Percentiles rank a stretch among this genome's conserved stretches.
These are phyloP conservation scores for Inga laurina DNA, from an alignment of 306 rosid species.

Conservation along the genomic window DNA sequence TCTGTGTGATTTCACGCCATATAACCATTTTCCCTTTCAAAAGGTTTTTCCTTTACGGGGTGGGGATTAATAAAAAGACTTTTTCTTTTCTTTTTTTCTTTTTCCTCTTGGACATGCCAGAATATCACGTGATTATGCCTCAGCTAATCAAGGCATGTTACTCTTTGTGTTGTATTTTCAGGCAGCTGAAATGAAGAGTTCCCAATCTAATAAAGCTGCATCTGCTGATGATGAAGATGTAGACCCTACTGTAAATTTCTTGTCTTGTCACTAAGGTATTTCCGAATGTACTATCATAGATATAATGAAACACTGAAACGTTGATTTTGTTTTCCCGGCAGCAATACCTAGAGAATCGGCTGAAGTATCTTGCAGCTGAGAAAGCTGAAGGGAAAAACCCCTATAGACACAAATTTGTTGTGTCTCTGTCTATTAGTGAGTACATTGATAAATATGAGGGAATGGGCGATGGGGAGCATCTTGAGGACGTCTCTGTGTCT, in stretches of 20 bases:
- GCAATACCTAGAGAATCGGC: conserved; percentile 89
- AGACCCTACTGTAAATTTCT: conserved; percentile 77
- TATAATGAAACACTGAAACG: background rate
- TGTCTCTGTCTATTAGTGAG: conserved; percentile 48
- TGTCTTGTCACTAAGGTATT: conserved; percentile 6
- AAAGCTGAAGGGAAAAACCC: conserved; percentile 63
- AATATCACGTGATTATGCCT: background rate
- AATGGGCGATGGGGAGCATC: conserved; percentile 72
- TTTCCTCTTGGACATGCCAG: background rate
- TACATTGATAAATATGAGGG: conserved; percentile 53
- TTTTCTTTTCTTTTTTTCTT: background rate
- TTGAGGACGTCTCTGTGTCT: conserved; percentile 62
- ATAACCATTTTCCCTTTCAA: background rate
- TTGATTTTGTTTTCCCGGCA: conserved; percentile 38
- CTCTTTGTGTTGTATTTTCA: conserved; percentile 9
- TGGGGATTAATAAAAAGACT: background rate
- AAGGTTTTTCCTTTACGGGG: background rate
- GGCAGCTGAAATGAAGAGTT: conserved; percentile 45
- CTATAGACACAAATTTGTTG: conserved; percentile 85
- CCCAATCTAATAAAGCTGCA: conserved; percentile 47
- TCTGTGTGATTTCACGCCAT: background rate
- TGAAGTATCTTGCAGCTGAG: conserved; percentile 62
- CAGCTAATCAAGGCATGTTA: background rate
- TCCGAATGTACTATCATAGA: background rate
- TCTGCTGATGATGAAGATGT: conserved; percentile 70